A percentile compares a stretch with the other conserved stretches of the same genome.
Evolutionary conservation across 805 yeast genomes (phyloP).

Genomic region (Candida patagonica): DNA sequence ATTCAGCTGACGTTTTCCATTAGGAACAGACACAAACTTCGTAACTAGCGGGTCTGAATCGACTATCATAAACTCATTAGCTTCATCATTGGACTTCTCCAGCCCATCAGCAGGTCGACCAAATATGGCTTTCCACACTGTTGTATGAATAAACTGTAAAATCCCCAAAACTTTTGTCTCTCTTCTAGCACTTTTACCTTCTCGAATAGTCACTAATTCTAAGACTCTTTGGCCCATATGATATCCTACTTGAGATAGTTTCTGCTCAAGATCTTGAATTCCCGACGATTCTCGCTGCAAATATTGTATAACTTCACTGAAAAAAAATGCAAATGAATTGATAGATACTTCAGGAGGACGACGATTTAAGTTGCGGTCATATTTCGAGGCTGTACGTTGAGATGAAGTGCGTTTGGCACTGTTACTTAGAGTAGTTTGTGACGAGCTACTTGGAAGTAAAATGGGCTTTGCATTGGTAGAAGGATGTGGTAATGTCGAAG

Average conservation of each 20-base stretch:
- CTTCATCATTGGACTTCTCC: slow-evolving; percentile 61
- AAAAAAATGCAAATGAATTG: slow-evolving; percentile 58
- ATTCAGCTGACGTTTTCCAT: slow-evolving; percentile 66
- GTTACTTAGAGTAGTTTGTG: background rate
- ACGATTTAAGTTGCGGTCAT: slow-evolving; percentile 61
- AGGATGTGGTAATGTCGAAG: slow-evolving; percentile 25
- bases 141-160: slow-evolving; percentile 61
- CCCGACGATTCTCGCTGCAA: slow-evolving; percentile 42
- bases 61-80: slow-evolving; percentile 67
- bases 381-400: slow-evolving; percentile 9
- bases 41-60: slow-evolving; percentile 66
- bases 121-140: slow-evolving; percentile 65
- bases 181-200: slow-evolving; percentile 57
- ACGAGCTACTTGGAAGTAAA: background rate
- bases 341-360: slow-evolving; percentile 58
- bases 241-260: slow-evolving; percentile 67
- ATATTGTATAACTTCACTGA: slow-evolving; percentile 62
- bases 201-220: slow-evolving; percentile 61
- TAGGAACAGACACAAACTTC: slow-evolving; percentile 68
- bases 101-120: slow-evolving; percentile 66
- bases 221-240: slow-evolving; percentile 63
- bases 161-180: slow-evolving; percentile 59
- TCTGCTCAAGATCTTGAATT: slow-evolving; percentile 52
- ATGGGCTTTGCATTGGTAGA: slow-evolving; percentile 7
- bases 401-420: slow-evolving; percentile 6